A percentile compares a stretch with the other conserved stretches of the same genome.
phyloP scores from a whole-genome alignment of 805 yeast species.

The Clavispora fructus region DNA sequence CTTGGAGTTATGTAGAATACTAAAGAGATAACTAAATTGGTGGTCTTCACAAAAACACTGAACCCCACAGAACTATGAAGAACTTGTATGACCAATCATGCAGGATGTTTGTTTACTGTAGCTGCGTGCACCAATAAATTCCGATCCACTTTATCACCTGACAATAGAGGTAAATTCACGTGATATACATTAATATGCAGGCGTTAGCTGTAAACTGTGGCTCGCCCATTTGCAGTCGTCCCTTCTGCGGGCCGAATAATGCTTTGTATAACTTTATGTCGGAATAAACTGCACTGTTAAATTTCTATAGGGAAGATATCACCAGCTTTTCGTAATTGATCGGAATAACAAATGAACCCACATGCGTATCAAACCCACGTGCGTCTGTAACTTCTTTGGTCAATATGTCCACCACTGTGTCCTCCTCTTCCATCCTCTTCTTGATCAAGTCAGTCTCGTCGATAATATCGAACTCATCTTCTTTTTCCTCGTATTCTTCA shows the following conservation, averaged over 20 bases:
- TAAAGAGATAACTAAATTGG: not conserved
- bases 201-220: not conserved
- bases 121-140: not conserved
- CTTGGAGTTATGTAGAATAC: not conserved
- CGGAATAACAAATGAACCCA: conserved; percentile 60
- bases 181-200: not conserved
- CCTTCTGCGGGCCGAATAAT: too few species aligned
- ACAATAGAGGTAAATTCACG: not conserved
- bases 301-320: not conserved
- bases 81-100: not conserved
- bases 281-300: not conserved
- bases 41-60: not conserved
- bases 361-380: conserved; percentile 55
- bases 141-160: not conserved
- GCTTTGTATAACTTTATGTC: not conserved
- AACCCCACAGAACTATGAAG: not conserved
- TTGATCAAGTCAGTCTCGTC: conserved; percentile 62
- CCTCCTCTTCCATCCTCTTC: conserved; percentile 56
- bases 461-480: conserved; percentile 84
- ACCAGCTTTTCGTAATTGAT: conserved; percentile 26
- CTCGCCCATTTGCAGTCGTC: not conserved
- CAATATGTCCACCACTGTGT: conserved; percentile 57
- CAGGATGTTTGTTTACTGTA: conserved; percentile 1
- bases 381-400: conserved; percentile 64
- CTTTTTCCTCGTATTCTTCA: conserved; percentile 79